Evolutionary conservation across 116 monocot species (phyloP), one percentile per base, ranked within the genome.

Genomic region (Phalaenopsis hybrid): DNA sequence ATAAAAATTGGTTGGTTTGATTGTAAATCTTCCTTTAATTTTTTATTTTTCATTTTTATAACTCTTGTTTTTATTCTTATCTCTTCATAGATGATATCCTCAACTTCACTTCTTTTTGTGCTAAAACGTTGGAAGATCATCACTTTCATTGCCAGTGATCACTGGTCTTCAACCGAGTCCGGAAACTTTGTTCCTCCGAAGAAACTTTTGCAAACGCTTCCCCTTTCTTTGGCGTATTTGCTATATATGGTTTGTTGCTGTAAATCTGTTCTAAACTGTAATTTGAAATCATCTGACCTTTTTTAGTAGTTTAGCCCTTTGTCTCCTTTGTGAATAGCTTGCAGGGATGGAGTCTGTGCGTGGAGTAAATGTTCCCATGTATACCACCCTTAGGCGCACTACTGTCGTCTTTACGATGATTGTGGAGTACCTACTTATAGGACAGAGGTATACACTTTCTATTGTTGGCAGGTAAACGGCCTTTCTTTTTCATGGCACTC

Each of bases 281-380:
- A 52, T 51, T 25, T 77, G 21, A 77, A 77, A 20, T 77, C 25
- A 46, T 48, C 76, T 50, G 9, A 10, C 17, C 3, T 77, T 75
- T 44, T 11, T 18, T 28, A 45, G 45, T 20, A 25, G 6, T 25
- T 77, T 3, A 31, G 3, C 49, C 28, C 18, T 11, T 31, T 50
- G 15, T 11, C 51, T 84, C 84, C 31, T 74, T 23, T 84, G 59
- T 17, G 78, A 33, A 87, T 85, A 98, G 98, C 80, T 98, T 79
- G 95, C 93, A 81, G 90, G 92, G 21, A 96, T 96, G 96, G 96
- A 96, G 57, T 91, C 96, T 81, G 87, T 96, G 44, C 96, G 96
- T 81, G 96, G 96, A 74, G 96, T 96, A 51, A 96, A 96, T 87
- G 96, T 96, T 80, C 96, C 96, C 49, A 96, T 96, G 96, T 96